phyloP scores from a whole-genome alignment of 2,329 filamentous ascomycete genomes.

The Leptographium wingfieldii region DNA sequence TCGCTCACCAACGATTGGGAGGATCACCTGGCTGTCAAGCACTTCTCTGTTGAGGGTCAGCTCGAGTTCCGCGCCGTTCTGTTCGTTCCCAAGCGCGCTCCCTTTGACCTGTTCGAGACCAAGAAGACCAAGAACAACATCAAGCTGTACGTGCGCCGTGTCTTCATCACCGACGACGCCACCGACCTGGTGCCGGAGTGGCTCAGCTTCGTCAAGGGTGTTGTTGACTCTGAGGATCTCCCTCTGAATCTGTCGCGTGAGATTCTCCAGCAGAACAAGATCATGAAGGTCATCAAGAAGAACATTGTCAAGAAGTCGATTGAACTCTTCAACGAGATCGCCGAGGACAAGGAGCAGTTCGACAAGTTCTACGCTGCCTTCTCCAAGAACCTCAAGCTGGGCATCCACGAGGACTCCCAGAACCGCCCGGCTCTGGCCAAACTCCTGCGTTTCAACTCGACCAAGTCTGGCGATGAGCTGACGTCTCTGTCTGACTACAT shows the following conservation, averaged over 20 bases:
- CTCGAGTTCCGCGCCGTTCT: conserved; percentile 99
- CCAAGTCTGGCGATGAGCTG: conserved; percentile 92
- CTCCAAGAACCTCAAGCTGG: conserved; percentile 99
- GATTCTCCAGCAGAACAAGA: conserved; percentile 99
- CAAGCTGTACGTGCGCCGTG: conserved; percentile 99
- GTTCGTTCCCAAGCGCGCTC: conserved; percentile 98
- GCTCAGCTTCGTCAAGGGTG: conserved; percentile 99
- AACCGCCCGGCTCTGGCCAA: conserved; percentile 89
- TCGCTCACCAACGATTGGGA: conserved; percentile 99
- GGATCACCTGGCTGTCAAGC: conserved; percentile 98
- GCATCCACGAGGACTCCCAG: conserved; percentile 99
- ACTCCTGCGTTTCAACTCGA: conserved; percentile 97
- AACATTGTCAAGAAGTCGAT: conserved; percentile 99
- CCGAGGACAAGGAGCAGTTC: conserved; percentile 99
- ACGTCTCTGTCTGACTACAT: conserved; percentile 96
- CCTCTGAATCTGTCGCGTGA: conserved; percentile 99
- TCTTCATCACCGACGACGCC: conserved; percentile 99
- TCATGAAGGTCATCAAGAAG: conserved; percentile 99
- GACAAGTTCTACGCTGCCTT: conserved; percentile 99
- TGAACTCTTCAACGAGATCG: conserved; percentile 97
- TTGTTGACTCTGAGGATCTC: conserved; percentile 98
- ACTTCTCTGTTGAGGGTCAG: conserved; percentile 99
- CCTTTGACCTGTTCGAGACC: conserved; percentile 99
- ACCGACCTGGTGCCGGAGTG: conserved; percentile 99
- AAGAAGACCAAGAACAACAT: conserved; percentile 99